Conservation (phyloP, 352 stramenopile genomes). For the Saprolegnia parasitica region DNA sequence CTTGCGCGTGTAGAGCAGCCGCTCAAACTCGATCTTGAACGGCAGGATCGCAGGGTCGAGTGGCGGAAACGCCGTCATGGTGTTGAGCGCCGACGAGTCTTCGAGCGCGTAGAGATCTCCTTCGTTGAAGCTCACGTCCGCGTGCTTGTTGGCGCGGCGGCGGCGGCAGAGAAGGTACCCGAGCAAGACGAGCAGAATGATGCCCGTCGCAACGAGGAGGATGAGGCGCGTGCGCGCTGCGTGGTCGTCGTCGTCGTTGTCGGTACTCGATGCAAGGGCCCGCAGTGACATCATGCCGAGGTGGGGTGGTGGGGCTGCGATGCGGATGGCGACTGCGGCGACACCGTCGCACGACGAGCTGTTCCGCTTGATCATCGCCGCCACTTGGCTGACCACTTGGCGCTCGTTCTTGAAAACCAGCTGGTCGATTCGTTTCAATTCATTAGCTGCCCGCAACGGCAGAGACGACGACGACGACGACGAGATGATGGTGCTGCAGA, state of each 20-base stretch:
- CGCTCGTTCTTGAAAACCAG: no score
- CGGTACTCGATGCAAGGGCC: neutral
- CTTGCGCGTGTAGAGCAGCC: constrained; percentile 78
- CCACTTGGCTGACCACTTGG: no score
- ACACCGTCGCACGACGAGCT: neutral
- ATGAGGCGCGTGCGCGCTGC: neutral
- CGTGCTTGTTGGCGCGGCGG: neutral
- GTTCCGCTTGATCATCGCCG: no score
- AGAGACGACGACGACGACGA: neutral
- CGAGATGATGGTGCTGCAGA: neutral
- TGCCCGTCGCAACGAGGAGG: neutral
- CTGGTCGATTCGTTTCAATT: neutral
- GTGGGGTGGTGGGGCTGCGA: neutral
- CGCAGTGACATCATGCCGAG: neutral
- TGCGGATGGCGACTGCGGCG: no score
- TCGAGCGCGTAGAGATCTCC: no score
- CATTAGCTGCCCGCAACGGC: neutral
- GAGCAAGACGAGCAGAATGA: neutral
- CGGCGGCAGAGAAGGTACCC: neutral
- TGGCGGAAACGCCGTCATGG: neutral
- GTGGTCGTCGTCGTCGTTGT: neutral
- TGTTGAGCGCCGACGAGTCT: neutral
- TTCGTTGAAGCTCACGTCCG: no score
- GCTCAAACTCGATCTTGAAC: constrained; percentile 69
- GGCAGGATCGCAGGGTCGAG: neutral